Base-by-base conservation (phyloP, 140 eudicot species). In the Ambrosia hybrid region DNA sequence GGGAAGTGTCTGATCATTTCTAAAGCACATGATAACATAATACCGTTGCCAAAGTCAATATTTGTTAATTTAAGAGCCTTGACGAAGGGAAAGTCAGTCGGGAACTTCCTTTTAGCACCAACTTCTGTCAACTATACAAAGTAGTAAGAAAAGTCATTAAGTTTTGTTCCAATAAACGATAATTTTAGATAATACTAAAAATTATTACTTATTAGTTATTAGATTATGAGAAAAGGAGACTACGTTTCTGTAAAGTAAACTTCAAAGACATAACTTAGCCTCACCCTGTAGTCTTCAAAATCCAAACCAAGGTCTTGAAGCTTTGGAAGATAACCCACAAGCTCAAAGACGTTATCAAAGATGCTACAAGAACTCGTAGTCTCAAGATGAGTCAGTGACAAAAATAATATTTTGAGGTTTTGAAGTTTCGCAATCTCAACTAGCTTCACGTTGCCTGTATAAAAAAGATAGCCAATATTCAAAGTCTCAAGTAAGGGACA, bases 261-360 rank as follows among this genome's bases (percentile, higher is more conserved):
- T 39, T 39, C 52, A 55, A 53, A 70, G 5, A 16, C 12, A 4
- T 15, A 53, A 51, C 4, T n/a, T 57, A 56, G 0, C 49, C 14
- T 6, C 46, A 72, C 76, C 68, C 43, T 45, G 13, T 45, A 72
- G 2, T 1, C 11, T 1, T 0, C 0, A 72, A 59, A 26, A 58
- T 58, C 10, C 51, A 72, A 21, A 12, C 2, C 0, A 45, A 72
- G 76, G 48, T 57, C 48, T 14, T 57, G 33, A 30, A 72, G 76
- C 26, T 72, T 58, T 72, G 76, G 68, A 33, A 58, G 39, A 72
- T 3, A 49, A 6, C 58, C 58, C 59, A 59, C 3, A 21, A 72
- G 57, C 16, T 21, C 30, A 21, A 21, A 21, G 30, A 21, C 30
- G 30, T 21, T 21, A 21, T 41, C 33, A 21, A 21, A 6, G 46